Evolutionary conservation across 2,329 filamentous ascomycete species (phyloP).

Genomic region (Trichoderma hamatum): DNA sequence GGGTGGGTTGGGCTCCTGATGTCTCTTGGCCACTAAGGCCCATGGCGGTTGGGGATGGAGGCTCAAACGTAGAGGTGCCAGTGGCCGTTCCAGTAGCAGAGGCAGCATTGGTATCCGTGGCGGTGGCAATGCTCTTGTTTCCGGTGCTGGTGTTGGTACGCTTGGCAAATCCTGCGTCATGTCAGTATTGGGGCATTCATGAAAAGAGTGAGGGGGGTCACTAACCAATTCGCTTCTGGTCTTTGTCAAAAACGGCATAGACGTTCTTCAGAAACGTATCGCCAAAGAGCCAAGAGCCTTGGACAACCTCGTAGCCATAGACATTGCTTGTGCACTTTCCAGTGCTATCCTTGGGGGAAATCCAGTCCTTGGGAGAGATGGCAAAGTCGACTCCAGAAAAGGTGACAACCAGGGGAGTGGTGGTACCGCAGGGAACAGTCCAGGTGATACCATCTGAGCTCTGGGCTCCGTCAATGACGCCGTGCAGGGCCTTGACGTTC

Average conservation of each 20-base stretch:
- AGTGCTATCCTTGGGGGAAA: slow-evolving; percentile 51
- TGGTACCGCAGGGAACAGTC: slow-evolving; percentile 72
- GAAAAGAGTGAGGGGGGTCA: slow-evolving; percentile 3
- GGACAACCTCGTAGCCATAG: slow-evolving; percentile 70
- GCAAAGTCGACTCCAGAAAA: slow-evolving; percentile 70
- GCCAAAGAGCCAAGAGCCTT: slow-evolving; percentile 75
- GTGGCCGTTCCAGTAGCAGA: slow-evolving; percentile 16
- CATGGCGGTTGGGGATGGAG: slow-evolving; percentile 1
- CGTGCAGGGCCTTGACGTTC: slow-evolving; percentile 70
- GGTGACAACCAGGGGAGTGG: slow-evolving; percentile 60
- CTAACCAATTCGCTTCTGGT: slow-evolving; percentile 65
- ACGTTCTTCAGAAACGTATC: slow-evolving; percentile 90
- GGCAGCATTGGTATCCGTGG: background rate
- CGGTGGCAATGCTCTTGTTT: background rate
- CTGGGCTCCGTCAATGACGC: slow-evolving; percentile 63
- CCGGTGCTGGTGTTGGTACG: background rate
- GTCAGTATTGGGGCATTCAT: background rate
- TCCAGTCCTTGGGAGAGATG: slow-evolving; percentile 72
- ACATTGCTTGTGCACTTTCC: slow-evolving; percentile 70
- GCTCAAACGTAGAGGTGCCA: background rate
- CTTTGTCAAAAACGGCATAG: slow-evolving; percentile 81
- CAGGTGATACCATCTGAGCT: slow-evolving; percentile 64
- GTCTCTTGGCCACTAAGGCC: slow-evolving; percentile 10
- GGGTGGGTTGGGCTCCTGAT: slow-evolving; percentile 5
- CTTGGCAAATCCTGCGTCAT: slow-evolving; percentile 13